Evolutionary conservation across 73 alveolate species (phyloP), one percentile per base, ranked within the genome.

Genomic region (Paramecium sonneborni): DNA sequence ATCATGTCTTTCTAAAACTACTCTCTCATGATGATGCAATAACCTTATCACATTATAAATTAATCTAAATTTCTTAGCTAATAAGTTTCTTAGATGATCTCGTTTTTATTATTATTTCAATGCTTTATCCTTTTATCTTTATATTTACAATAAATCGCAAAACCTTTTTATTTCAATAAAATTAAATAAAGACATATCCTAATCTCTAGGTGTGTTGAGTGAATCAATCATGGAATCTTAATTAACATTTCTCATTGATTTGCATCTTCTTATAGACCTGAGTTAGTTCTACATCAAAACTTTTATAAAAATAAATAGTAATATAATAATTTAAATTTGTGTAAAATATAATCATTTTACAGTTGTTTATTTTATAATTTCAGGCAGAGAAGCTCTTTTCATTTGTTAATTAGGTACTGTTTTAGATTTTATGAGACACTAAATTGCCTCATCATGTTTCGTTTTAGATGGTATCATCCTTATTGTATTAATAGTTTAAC

Each of bases 41-140:
- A 62, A 24, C n/a, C 84, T 26, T 3, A 62, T 62, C 18, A 62
- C 84, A 62, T 62, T 62, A n/a, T 62, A 62, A 12, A 62, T 62
- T 21, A 62, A 8, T 62, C 44, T 62, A 9, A 62, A 62, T 15
- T 62, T 62, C 48, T 62, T 62, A 2, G 44, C 43, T 10, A 62
- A 12, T 21, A 62, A 26, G 24, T 26, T 62, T 12, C 44, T 62
- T 62, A 62, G 26, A 62, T 62, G 52, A 14, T 62, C 84, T 62
- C 84, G 38, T 21, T 62, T 62, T n/a, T 62, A 62, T 62, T 62
- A 62, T 62, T 62, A 62, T 62, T 62, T 62, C 28, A 12, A 62
- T 30, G 84, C 84, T 62, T 62, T 62, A 62, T 62, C 46, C 84
- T 62, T 62, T 62, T 62, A 62, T 62, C 84, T 62, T 62, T 62